These are phyloP conservation scores for Casuarina equisetifolia DNA, from an alignment of 306 rosid species.

Conservation along the genomic window DNA sequence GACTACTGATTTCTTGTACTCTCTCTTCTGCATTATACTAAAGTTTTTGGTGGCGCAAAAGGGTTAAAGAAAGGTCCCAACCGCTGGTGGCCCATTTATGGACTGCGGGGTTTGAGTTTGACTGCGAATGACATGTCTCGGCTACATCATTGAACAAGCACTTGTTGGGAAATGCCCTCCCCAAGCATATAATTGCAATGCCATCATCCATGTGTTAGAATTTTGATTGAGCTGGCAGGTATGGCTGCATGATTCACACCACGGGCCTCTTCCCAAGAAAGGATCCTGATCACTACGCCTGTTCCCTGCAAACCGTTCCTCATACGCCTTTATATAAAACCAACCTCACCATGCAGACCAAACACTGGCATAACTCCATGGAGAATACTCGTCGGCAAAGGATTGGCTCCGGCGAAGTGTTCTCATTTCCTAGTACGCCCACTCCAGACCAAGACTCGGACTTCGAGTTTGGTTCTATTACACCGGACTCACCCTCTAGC, in stretches of 20 bases:
- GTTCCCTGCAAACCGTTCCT: constrained; percentile 8
- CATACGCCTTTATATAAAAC: not conserved
- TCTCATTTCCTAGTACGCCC: constrained; percentile 76
- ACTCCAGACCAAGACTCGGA: constrained; percentile 42
- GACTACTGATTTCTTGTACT: not conserved
- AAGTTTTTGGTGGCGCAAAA: not conserved
- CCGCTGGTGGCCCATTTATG: constrained; percentile 14
- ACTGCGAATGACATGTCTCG: constrained; percentile 12
- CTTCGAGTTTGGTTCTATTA: constrained; percentile 69
- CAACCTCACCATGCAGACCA: constrained; percentile 35
- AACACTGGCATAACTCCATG: constrained; percentile 7
- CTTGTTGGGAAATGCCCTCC: constrained; percentile 20
- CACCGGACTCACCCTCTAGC: constrained; percentile 61
- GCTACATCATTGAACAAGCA: constrained; percentile 23
- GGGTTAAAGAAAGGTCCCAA: not conserved
- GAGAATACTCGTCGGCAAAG: constrained; percentile 30
- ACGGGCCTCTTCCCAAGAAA: constrained; percentile 13
- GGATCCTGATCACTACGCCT: constrained; percentile 24
- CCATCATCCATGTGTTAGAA: constrained; percentile 6
- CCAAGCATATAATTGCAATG: constrained; percentile 23
- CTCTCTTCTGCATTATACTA: not conserved
- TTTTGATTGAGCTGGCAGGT: constrained; percentile 35
- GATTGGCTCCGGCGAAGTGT: constrained; percentile 46
- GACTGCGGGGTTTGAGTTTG: constrained; percentile 28
- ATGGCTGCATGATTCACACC: constrained; percentile 37